These are phyloP conservation scores for Fusarium keratoplasticum DNA, from an alignment of 2,329 filamentous ascomycete genomes.

Conservation along the genomic window DNA sequence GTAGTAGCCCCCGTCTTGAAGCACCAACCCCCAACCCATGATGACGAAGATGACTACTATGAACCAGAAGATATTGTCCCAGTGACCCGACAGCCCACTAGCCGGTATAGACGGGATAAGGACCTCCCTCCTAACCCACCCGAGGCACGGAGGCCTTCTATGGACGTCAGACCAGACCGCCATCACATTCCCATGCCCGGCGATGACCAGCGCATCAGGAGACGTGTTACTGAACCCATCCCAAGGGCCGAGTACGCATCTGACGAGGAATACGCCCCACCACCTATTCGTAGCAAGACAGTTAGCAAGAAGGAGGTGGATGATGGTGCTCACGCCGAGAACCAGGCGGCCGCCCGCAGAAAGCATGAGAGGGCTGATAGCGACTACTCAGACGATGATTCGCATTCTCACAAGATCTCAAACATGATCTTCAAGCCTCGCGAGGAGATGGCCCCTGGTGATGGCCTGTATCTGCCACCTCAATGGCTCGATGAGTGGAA, in stretches of 20 bases:
- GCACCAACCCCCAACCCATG: slow-evolving; percentile 15
- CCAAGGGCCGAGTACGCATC: slow-evolving; percentile 42
- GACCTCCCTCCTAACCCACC: slow-evolving; percentile 48
- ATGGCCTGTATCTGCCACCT: slow-evolving; percentile 69
- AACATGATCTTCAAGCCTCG: slow-evolving; percentile 57
- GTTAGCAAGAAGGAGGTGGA: slow-evolving; percentile 19
- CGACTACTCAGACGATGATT: slow-evolving; percentile 45
- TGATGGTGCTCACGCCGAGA: slow-evolving; percentile 19
- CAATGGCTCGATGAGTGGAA: slow-evolving; percentile 79
- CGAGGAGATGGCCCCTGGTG: slow-evolving; percentile 58
- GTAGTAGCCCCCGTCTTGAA: slow-evolving; percentile 10
- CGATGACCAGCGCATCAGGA: slow-evolving; percentile 40
- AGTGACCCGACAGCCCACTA: slow-evolving; percentile 31
- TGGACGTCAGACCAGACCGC: slow-evolving; percentile 22
- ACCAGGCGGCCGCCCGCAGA: slow-evolving; percentile 31
- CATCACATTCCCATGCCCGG: slow-evolving; percentile 30
- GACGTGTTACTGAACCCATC: slow-evolving; percentile 47
- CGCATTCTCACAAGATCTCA: slow-evolving; percentile 53
- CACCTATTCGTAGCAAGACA: slow-evolving; percentile 35
- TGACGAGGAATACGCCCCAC: slow-evolving; percentile 45
- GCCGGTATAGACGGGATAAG: slow-evolving; percentile 49
- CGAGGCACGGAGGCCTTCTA: slow-evolving; percentile 22
- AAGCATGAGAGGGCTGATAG: slow-evolving; percentile 47
- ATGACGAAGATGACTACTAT: slow-evolving; percentile 29
- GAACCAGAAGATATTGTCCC: slow-evolving; percentile 29